Conservation (phyloP, 2,329 filamentous ascomycete genomes). For the Aspergillus sclerotialis region DNA sequence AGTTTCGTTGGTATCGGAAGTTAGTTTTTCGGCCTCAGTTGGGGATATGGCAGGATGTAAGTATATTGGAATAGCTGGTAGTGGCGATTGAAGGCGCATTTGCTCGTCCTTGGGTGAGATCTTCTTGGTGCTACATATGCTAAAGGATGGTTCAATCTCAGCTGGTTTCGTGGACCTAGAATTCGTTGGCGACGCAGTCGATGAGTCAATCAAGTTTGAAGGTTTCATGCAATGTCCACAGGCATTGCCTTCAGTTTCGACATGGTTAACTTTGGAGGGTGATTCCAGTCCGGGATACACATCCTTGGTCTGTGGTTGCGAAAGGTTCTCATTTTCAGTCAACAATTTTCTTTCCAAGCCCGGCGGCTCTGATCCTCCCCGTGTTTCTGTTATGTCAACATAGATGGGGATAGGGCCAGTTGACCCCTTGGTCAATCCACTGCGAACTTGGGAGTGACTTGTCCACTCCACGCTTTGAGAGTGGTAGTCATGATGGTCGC, state of each 20-base stretch:
- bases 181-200: neutral
- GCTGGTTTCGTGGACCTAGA: no score
- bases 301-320: constrained; percentile 5
- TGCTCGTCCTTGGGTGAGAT: neutral
- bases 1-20: neutral
- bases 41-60: constrained; percentile 5
- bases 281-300: no score
- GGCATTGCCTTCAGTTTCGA: neutral
- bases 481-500: neutral
- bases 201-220: neutral
- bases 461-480: neutral
- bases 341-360: constrained; percentile 6
- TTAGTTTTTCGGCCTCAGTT: neutral
- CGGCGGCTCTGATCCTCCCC: neutral
- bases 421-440: neutral
- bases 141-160: no score
- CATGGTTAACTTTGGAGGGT: neutral
- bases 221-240: neutral
- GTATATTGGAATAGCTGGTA: constrained; percentile 22
- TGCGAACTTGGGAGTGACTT: neutral
- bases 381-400: constrained; percentile 10
- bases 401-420: constrained; percentile 11
- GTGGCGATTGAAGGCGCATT: constrained; percentile 10
- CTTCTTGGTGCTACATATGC: no score
- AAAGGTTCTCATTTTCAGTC: constrained; percentile 16